Percentiles rank a stretch among this genome's conserved stretches.
These are phyloP conservation scores for Leccinum subtestaceum DNA, from an alignment of 768 basidiomycete species.

Conservation along the genomic window DNA sequence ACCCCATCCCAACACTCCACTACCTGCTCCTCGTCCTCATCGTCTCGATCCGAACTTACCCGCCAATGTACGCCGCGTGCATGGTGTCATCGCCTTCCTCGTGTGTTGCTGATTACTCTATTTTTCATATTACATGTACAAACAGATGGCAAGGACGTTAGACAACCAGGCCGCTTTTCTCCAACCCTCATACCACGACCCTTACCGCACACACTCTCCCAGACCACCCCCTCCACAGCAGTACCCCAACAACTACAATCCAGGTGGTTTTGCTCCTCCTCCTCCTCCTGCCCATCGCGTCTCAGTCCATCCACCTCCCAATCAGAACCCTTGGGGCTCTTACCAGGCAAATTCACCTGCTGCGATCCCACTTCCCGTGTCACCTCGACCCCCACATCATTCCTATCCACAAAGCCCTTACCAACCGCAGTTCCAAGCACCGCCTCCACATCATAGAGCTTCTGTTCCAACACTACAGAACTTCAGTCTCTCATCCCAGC, in stretches of 20 bases:
- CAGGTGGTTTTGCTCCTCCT: conserved; percentile 14
- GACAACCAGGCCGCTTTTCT: conserved; percentile 44
- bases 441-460: conserved; percentile 24
- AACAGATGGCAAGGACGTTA: conserved; percentile 62
- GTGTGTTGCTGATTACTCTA: conserved; percentile 15
- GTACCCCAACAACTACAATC: conserved; percentile 15
- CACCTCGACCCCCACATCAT: conserved; percentile 22
- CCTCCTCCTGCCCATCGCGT: conserved; percentile 6
- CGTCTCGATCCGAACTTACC: conserved; percentile 58
- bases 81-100: conserved; percentile 7
- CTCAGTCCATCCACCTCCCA: conserved; percentile 23
- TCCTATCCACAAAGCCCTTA: conserved; percentile 12
- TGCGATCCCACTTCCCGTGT: conserved; percentile 18
- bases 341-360: conserved; percentile 10
- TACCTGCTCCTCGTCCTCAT: conserved; percentile 66
- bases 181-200: conserved; percentile 23
- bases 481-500: conserved; percentile 25
- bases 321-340: conserved; percentile 26
- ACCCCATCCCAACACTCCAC: conserved; percentile 46
- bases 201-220: conserved; percentile 22
- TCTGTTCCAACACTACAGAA: conserved; percentile 21
- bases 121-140: conserved; percentile 27
- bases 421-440: conserved; percentile 22
- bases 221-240: conserved; percentile 24
- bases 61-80: conserved; percentile 51